These are phyloP conservation scores for Dothideomycetes sp. DNA, from an alignment of 2,329 filamentous ascomycete genomes.

Conservation along the genomic window DNA sequence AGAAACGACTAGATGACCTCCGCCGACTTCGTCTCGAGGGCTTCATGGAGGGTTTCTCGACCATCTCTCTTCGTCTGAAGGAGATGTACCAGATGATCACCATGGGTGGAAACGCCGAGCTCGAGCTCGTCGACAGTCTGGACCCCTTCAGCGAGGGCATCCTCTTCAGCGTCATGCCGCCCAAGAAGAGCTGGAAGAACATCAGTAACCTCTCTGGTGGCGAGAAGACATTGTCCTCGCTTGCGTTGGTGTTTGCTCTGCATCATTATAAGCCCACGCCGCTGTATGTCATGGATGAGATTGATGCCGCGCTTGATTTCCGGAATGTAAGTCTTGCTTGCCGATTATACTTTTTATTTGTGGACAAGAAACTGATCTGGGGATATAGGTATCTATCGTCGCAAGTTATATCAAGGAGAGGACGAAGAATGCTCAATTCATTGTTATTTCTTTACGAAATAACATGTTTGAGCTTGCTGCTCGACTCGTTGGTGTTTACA, in stretches of 20 bases:
- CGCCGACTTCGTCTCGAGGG: constrained; percentile 82
- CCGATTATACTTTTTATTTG: background rate
- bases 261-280: constrained; percentile 98
- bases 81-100: constrained; percentile 99
- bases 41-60: constrained; percentile 96
- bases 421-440: constrained; percentile 98
- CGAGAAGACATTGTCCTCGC: constrained; percentile 88
- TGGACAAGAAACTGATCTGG: too few species aligned
- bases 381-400: constrained; percentile 78
- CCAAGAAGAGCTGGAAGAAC: constrained; percentile 99
- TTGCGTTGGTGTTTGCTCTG: constrained; percentile 93
- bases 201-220: constrained; percentile 92
- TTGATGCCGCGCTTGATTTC: constrained; percentile 95
- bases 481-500: constrained; percentile 92
- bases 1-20: constrained; percentile 86
- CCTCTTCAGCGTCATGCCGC: constrained; percentile 95
- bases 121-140: constrained; percentile 90
- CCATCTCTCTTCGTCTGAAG: constrained; percentile 87
- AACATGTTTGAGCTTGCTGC: constrained; percentile 99
- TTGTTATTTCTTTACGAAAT: constrained; percentile 93
- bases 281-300: constrained; percentile 98
- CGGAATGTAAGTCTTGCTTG: constrained; percentile 64
- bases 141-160: constrained; percentile 98
- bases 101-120: constrained; percentile 95
- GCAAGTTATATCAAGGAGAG: constrained; percentile 98